Conservation (phyloP, 2,329 filamentous ascomycete genomes). For the Calonectria pteridis region DNA sequence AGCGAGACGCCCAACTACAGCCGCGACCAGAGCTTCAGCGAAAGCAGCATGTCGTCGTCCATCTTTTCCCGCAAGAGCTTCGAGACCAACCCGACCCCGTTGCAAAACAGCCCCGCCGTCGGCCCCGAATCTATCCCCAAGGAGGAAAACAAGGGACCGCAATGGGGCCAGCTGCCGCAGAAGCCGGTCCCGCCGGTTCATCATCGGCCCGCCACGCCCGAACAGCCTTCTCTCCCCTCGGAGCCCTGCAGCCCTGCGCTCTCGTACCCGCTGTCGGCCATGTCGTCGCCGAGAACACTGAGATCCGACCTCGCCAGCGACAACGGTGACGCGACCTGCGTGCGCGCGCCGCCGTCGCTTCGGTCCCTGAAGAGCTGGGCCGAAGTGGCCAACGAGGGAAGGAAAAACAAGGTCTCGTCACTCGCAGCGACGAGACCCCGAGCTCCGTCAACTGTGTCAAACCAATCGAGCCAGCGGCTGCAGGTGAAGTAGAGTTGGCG, state of each 20-base stretch:
- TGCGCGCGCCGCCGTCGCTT: slow-evolving; percentile 49
- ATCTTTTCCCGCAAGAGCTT: slow-evolving; percentile 54
- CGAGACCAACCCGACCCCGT: slow-evolving; percentile 49
- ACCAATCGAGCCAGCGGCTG: slow-evolving; percentile 17
- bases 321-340: slow-evolving; percentile 33
- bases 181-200: slow-evolving; percentile 9
- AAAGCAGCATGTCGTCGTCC: slow-evolving; percentile 59
- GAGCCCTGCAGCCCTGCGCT: slow-evolving; percentile 40
- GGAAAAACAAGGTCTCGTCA: slow-evolving; percentile 23
- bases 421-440: slow-evolving; percentile 32
- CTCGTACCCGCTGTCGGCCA: slow-evolving; percentile 45
- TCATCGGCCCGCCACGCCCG: slow-evolving; percentile 30
- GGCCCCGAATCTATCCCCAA: slow-evolving; percentile 27
- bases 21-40: slow-evolving; percentile 55
- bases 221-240: slow-evolving; percentile 28
- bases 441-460: slow-evolving; percentile 35
- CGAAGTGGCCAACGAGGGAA: slow-evolving; percentile 51
- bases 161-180: slow-evolving; percentile 43
- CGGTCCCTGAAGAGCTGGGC: slow-evolving; percentile 56
- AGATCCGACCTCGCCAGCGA: slow-evolving; percentile 36
- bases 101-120: slow-evolving; percentile 47
- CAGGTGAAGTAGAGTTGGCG: slow-evolving; percentile 15
- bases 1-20: slow-evolving; percentile 51
- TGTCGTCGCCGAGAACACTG: slow-evolving; percentile 49
- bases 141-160: slow-evolving; percentile 30